These are phyloP conservation scores for slime mould (Dictyostelium discoideum) DNA, from an alignment of 78 protist genomes.

Conservation along the genomic window DNA sequence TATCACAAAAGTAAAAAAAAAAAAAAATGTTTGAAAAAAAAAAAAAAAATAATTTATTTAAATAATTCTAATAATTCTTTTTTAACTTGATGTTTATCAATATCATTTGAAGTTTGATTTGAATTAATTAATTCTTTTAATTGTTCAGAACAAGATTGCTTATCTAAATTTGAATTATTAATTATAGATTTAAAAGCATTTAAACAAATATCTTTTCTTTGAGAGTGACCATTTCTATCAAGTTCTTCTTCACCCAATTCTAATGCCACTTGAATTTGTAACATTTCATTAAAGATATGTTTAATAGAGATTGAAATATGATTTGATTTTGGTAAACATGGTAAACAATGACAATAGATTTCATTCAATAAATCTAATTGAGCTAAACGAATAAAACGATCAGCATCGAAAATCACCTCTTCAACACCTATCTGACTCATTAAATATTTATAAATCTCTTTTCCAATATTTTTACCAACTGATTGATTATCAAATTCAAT, in stretches of 20 bases:
- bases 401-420: conserved; percentile 37
- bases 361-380: conserved; percentile 16
- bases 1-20: no score
- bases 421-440: conserved; percentile 5
- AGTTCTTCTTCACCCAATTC: conserved; percentile 26
- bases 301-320: not conserved
- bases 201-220: conserved; percentile 29
- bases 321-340: not conserved
- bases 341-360: not conserved
- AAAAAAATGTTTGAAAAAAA: no score
- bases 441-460: not conserved
- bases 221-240: not conserved
- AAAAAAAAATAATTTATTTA: not conserved
- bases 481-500: not conserved
- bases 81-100: not conserved
- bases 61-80: conserved; percentile 2
- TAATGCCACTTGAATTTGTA: not conserved
- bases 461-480: not conserved
- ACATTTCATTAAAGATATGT: conserved; percentile 2
- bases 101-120: not conserved
- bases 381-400: conserved; percentile 9
- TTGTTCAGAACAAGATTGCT: not conserved
- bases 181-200: not conserved
- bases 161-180: not conserved
- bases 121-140: not conserved